phyloP scores from a whole-genome alignment of 441 rosid species.

The Croton laevigatus region DNA sequence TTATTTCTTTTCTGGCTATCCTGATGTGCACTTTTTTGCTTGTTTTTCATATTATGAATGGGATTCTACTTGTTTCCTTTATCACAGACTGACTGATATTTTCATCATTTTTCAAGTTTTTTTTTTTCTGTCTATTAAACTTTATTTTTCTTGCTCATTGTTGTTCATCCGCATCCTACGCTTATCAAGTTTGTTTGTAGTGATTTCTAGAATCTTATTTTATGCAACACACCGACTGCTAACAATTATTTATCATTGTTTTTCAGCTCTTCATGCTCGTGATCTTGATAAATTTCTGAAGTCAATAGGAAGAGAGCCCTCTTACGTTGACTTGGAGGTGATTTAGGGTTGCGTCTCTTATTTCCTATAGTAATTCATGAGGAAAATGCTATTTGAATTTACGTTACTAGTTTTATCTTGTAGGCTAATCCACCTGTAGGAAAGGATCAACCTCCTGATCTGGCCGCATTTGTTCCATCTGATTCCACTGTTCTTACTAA shows the following conservation, averaged over 20 bases:
- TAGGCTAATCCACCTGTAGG: constrained; percentile 78
- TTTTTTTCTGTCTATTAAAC: background rate
- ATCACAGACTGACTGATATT: background rate
- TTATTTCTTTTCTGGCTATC: background rate
- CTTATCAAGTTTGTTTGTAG: background rate
- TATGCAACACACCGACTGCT: background rate
- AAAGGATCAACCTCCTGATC: constrained; percentile 93
- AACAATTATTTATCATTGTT: constrained; percentile 2
- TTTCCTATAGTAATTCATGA: constrained; percentile 10
- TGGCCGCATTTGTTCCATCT: constrained; percentile 71
- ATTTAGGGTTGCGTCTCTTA: constrained; percentile 4
- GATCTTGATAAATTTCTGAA: constrained; percentile 75
- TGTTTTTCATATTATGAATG: background rate
- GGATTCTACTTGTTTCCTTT: background rate
- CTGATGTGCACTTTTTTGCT: background rate
- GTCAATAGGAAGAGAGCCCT: constrained; percentile 62
- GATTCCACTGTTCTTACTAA: constrained; percentile 48
- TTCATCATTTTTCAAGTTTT: background rate
- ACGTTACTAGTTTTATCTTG: constrained; percentile 9
- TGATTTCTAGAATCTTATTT: background rate
- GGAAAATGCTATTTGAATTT: constrained; percentile 9
- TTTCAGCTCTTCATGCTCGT: constrained; percentile 52
- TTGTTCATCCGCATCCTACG: background rate
- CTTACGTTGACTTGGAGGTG: constrained; percentile 76
- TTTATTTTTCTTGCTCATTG: background rate